Evolutionary conservation across 768 basidiomycete genomes (phyloP).

Genomic region (Suillus paluster): DNA sequence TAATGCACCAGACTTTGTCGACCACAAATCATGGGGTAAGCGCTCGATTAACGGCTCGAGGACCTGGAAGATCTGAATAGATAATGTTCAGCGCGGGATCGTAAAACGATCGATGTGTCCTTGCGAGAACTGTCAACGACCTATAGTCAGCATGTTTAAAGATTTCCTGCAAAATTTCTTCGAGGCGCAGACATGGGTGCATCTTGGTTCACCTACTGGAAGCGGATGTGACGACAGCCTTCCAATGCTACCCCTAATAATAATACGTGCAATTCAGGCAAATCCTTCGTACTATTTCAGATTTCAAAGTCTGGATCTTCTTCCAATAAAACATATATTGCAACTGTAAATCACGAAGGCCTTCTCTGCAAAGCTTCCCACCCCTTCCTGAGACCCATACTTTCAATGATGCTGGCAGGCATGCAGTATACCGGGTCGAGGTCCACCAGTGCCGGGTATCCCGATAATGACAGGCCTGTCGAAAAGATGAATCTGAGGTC

Average conservation of each 20-base stretch:
- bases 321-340: neutral
- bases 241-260: neutral
- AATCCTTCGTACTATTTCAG: neutral
- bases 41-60: slow-evolving; percentile 37
- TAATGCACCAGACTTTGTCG: slow-evolving; percentile 13
- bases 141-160: slow-evolving; percentile 36
- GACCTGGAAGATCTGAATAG: slow-evolving; percentile 35
- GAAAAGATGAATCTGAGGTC: neutral
- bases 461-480: slow-evolving; percentile 83
- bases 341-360: slow-evolving; percentile 13
- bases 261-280: neutral
- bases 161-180: slow-evolving; percentile 37
- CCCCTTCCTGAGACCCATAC: slow-evolving; percentile 65
- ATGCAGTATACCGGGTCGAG: slow-evolving; percentile 88
- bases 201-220: too few relatives aligned
- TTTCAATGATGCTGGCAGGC: slow-evolving; percentile 81
- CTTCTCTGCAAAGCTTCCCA: slow-evolving; percentile 37
- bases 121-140: slow-evolving; percentile 37
- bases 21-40: slow-evolving; percentile 38
- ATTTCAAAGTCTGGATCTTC: neutral
- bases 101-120: slow-evolving; percentile 34
- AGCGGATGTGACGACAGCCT: neutral
- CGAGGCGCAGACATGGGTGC: slow-evolving; percentile 38
- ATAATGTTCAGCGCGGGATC: slow-evolving; percentile 37
- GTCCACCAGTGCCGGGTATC: slow-evolving; percentile 82